Conservation (phyloP, 805 yeast species). For the Barnettozyma populi region DNA sequence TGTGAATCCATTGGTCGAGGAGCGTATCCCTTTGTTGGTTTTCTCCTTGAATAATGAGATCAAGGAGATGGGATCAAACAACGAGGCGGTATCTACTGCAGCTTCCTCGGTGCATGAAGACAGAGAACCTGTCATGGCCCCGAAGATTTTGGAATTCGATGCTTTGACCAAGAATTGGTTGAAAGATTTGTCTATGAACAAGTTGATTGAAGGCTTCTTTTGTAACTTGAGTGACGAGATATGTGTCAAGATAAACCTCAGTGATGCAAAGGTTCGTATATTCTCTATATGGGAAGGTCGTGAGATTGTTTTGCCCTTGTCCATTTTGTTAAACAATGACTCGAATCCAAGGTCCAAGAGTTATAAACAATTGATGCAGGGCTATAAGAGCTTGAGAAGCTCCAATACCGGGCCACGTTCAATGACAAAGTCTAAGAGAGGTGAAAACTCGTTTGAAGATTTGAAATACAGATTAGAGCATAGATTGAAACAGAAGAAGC, state of each 20-base stretch:
- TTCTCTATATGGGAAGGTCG: conserved; percentile 23
- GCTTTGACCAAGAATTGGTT: conserved; percentile 38
- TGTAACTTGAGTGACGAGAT: conserved; percentile 33
- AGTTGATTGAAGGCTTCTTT: conserved; percentile 36
- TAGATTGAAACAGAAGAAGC: conserved; percentile 16
- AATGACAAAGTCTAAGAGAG: not conserved
- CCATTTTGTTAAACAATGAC: conserved; percentile 6
- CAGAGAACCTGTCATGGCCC: not conserved
- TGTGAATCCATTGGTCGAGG: conserved; percentile 1
- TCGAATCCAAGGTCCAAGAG: conserved; percentile 15
- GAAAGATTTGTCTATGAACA: conserved; percentile 26
- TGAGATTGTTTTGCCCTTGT: conserved; percentile 10
- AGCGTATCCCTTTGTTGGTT: conserved; percentile 32
- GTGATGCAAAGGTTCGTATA: conserved; percentile 25
- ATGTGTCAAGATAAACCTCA: conserved; percentile 35
- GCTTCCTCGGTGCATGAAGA: not conserved
- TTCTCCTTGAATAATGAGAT: conserved; percentile 28
- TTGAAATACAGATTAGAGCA: conserved; percentile 14
- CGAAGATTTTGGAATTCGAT: conserved; percentile 28
- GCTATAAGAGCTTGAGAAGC: not conserved
- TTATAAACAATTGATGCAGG: conserved; percentile 10
- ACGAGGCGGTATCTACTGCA: conserved; percentile 4
- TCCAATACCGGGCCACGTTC: not conserved
- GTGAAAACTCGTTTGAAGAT: conserved; percentile 8
- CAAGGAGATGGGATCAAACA: conserved; percentile 7